Conservation (phyloP, 495 filamentous ascomycete species). For the Penicillium salamii region DNA sequence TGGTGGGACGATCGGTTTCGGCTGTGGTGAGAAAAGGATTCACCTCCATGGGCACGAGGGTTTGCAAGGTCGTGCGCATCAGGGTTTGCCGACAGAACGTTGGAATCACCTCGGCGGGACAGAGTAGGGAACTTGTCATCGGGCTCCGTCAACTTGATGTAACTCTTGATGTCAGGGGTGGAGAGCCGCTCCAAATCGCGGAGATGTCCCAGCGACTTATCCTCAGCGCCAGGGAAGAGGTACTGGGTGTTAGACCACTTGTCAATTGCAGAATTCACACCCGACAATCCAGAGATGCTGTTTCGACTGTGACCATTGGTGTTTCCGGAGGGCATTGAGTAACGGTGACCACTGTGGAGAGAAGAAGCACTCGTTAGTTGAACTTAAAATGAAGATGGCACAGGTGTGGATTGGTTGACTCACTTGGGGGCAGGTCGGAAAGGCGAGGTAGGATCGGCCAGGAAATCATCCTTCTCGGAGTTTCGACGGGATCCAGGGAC, state of each 20-base stretch:
- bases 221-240: constrained; percentile 80
- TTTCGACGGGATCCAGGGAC: constrained; percentile 79
- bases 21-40: constrained; percentile 62
- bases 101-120: constrained; percentile 64
- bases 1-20: constrained; percentile 79
- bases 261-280: constrained; percentile 50
- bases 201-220: constrained; percentile 40
- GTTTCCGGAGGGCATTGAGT: constrained; percentile 81
- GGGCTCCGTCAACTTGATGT: constrained; percentile 67
- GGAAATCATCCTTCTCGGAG: constrained; percentile 47
- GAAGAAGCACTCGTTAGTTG: constrained; percentile 12
- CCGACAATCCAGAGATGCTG: constrained; percentile 41
- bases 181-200: constrained; percentile 51
- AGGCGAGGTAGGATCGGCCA: constrained; percentile 30
- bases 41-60: constrained; percentile 63
- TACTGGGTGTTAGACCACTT: constrained; percentile 76
- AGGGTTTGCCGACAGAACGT: constrained; percentile 77
- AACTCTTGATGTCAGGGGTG: constrained; percentile 63
- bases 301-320: constrained; percentile 57
- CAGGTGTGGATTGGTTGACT: constrained; percentile 14
- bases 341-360: constrained; percentile 65
- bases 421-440: constrained; percentile 40
- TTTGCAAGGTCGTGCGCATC: constrained; percentile 78
- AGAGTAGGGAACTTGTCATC: constrained; percentile 85
- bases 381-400: not conserved